phyloP scores from a whole-genome alignment of 768 basidiomycete species.

The Pleurotus platypus region DNA sequence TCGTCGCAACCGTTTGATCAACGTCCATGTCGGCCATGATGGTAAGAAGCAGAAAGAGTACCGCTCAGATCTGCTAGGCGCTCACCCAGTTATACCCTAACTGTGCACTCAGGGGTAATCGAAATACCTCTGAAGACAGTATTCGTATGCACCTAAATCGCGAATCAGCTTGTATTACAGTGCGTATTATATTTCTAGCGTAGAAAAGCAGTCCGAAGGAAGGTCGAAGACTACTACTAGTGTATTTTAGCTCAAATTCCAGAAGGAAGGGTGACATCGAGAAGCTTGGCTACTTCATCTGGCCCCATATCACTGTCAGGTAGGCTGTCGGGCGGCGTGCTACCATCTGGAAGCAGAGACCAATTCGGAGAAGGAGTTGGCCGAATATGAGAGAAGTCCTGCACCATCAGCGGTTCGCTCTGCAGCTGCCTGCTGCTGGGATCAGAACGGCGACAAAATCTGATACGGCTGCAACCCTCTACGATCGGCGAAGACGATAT shows the following conservation, averaged over 20 bases:
- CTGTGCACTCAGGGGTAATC: too few relatives aligned
- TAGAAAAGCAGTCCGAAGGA: too few relatives aligned
- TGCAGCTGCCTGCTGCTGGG: not conserved
- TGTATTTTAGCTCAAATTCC: too few relatives aligned
- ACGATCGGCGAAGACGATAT: slow-evolving; percentile 76
- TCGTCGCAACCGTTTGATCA: slow-evolving; percentile 35
- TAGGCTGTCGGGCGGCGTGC: not conserved
- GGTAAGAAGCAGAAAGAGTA: not conserved
- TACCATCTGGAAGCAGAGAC: slow-evolving; percentile 29
- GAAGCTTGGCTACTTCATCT: not conserved
- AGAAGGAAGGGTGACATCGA: not conserved
- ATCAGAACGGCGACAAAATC: slow-evolving; percentile 62
- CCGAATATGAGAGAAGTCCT: slow-evolving; percentile 85
- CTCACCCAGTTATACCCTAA: too few relatives aligned
- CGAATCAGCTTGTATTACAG: too few relatives aligned
- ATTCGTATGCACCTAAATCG: too few relatives aligned
- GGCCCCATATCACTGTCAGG: not conserved
- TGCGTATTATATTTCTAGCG: too few relatives aligned
- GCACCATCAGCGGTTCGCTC: slow-evolving; percentile 48
- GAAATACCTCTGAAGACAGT: too few relatives aligned
- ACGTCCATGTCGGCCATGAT: slow-evolving; percentile 67
- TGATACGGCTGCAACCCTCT: slow-evolving; percentile 63
- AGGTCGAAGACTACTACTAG: too few relatives aligned
- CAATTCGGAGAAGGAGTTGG: slow-evolving; percentile 79
- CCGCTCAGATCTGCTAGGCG: too few relatives aligned